Percentiles rank a stretch among this genome's conserved stretches.
phyloP scores from a whole-genome alignment of 2,329 filamentous ascomycete genomes.

The Aspergillus floridensis region DNA sequence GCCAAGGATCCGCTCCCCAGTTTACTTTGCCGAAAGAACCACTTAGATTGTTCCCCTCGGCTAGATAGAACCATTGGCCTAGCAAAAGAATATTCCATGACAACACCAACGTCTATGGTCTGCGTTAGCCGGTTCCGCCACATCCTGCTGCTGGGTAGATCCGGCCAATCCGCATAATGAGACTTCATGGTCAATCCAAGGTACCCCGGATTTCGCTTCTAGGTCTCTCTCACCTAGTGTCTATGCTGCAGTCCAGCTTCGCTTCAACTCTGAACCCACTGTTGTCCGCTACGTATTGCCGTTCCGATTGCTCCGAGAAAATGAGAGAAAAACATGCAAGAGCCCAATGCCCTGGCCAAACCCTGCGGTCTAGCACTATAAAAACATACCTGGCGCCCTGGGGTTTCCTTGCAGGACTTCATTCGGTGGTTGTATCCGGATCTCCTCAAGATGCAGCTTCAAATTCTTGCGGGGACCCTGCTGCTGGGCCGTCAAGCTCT shows the following conservation, averaged over 20 bases:
- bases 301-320: conserved; percentile 1
- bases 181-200: neutral
- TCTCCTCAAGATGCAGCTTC: conserved; percentile 13
- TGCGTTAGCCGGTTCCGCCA: neutral
- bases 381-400: neutral
- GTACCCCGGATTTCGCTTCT: neutral
- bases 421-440: neutral
- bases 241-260: neutral
- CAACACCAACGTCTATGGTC: neutral
- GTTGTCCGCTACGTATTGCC: neutral
- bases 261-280: neutral
- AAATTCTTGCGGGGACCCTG: conserved; percentile 10
- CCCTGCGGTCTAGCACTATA: neutral
- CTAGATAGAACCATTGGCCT: neutral
- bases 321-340: neutral
- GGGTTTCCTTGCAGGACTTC: too few species aligned
- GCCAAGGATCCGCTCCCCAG: neutral
- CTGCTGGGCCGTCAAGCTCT: conserved; percentile 12
- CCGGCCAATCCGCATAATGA: neutral
- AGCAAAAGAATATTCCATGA: neutral
- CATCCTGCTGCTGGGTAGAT: neutral
- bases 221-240: neutral
- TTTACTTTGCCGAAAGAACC: conserved; percentile 5
- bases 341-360: neutral
- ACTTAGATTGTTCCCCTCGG: conserved; percentile 4